A percentile compares a stretch with the other conserved stretches of the same genome.
Evolutionary conservation across 495 filamentous ascomycete genomes (phyloP).

Genomic region (Penicillium turbatum): DNA sequence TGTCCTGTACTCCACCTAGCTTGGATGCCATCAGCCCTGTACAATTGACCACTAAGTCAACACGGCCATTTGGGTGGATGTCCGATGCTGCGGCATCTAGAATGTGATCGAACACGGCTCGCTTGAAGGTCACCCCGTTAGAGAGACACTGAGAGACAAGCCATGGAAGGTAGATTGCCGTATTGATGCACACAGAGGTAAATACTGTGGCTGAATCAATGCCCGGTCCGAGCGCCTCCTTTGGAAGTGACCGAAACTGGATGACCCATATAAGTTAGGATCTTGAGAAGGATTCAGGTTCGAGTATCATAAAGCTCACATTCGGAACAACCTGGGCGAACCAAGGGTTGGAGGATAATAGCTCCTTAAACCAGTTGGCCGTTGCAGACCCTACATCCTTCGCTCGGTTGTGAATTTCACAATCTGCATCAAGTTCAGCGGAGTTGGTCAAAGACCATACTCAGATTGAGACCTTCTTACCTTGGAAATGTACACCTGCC

Average conservation of each 20-base stretch:
- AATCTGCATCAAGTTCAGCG: constrained; percentile 37
- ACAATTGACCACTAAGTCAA: constrained; percentile 71
- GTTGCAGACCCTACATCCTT: constrained; percentile 47
- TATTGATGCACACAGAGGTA: constrained; percentile 87
- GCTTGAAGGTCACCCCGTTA: constrained; percentile 61
- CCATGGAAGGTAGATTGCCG: constrained; percentile 80
- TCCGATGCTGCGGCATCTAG: constrained; percentile 49
- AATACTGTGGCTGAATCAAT: constrained; percentile 67
- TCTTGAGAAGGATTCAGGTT: too few relatives aligned
- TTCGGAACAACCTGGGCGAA: constrained; percentile 65
- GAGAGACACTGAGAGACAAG: constrained; percentile 70
- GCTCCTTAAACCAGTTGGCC: constrained; percentile 50
- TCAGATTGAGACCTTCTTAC: constrained; percentile 25
- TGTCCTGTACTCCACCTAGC: constrained; percentile 78
- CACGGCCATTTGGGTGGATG: constrained; percentile 52
- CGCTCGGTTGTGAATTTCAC: constrained; percentile 46
- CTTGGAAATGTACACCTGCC: constrained; percentile 79
- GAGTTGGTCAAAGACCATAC: not conserved
- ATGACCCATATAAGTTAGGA: too few relatives aligned
- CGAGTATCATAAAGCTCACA: constrained; percentile 32
- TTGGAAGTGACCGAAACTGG: constrained; percentile 33
- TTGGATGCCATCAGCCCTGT: constrained; percentile 65
- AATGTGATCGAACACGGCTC: constrained; percentile 59
- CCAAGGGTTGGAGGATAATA: constrained; percentile 66
- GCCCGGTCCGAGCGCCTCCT: constrained; percentile 52